A percentile compares a stretch with the other conserved stretches of the same genome.
Conservation (phyloP, 2,329 filamentous ascomycete species). For the Colletotrichum endophyticum region DNA sequence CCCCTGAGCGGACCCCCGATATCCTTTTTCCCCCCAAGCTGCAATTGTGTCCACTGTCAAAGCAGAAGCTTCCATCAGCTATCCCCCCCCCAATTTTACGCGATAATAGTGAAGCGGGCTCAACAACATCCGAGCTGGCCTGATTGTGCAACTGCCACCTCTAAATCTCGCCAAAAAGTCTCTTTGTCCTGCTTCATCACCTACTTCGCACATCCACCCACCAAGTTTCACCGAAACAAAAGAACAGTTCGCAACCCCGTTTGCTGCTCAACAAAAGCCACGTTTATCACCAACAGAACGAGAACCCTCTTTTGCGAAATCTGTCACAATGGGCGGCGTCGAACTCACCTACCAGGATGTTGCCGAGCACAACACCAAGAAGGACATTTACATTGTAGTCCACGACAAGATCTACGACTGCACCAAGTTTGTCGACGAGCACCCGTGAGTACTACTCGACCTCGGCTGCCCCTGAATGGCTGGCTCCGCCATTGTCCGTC, state of each 20-base stretch:
- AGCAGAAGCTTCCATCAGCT: constrained; percentile 12
- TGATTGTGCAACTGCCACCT: neutral
- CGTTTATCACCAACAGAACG: neutral
- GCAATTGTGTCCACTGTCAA: constrained; percentile 2
- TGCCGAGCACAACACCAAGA: constrained; percentile 88
- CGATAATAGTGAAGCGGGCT: constrained; percentile 13
- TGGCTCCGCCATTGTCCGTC: neutral
- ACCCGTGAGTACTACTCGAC: constrained; percentile 66
- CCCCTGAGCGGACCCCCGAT: constrained; percentile 12
- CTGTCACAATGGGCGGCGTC: constrained; percentile 30
- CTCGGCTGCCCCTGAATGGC: neutral
- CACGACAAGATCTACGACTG: constrained; percentile 97
- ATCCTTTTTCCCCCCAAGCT: neutral
- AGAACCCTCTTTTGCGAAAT: constrained; percentile 3
- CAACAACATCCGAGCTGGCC: constrained; percentile 20
- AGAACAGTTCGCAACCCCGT: neutral
- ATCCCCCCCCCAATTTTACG: constrained; percentile 12
- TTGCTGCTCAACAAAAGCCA: constrained; percentile 2
- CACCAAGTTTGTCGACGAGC: constrained; percentile 92
- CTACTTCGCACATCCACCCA: neutral
- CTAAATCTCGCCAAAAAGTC: constrained; percentile 1
- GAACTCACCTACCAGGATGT: constrained; percentile 82
- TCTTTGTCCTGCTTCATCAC: neutral
- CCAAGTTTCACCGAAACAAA: neutral
- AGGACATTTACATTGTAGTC: constrained; percentile 89